phyloP scores from a whole-genome alignment of 225 moss, liverwort and hornwort species.

The Pleurozium schreberi region DNA sequence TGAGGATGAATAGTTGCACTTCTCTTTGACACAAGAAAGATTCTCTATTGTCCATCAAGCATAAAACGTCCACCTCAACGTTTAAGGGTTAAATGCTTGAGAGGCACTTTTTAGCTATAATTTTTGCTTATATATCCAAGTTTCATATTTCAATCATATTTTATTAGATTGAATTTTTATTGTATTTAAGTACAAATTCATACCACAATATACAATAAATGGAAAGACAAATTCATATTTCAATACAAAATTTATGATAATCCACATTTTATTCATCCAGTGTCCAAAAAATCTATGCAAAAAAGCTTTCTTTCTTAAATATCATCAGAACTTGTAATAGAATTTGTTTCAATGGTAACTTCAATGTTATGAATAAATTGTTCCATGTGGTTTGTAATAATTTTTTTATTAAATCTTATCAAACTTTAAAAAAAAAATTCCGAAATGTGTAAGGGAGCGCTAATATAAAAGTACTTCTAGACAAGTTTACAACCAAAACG shows the following conservation, averaged over 20 bases:
- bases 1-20: too few species aligned
- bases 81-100: too few species aligned
- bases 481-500: background rate
- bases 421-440: background rate
- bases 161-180: background rate
- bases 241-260: background rate
- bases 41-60: too few species aligned
- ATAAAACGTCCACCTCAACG: too few species aligned
- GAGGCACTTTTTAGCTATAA: too few species aligned
- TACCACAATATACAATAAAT: background rate
- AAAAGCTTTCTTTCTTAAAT: background rate
- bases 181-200: background rate
- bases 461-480: background rate
- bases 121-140: background rate
- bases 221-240: background rate
- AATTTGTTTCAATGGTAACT: background rate
- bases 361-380: background rate
- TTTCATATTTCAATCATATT: background rate
- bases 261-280: background rate
- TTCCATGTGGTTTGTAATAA: background rate
- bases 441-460: accelerated
- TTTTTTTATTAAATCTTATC: background rate
- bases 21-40: too few species aligned
- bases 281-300: accelerated
- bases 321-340: background rate